Evolutionary conservation across 768 basidiomycete species (phyloP), one percentile per base, ranked within the genome.

Genomic region (Boletus huronensis): DNA sequence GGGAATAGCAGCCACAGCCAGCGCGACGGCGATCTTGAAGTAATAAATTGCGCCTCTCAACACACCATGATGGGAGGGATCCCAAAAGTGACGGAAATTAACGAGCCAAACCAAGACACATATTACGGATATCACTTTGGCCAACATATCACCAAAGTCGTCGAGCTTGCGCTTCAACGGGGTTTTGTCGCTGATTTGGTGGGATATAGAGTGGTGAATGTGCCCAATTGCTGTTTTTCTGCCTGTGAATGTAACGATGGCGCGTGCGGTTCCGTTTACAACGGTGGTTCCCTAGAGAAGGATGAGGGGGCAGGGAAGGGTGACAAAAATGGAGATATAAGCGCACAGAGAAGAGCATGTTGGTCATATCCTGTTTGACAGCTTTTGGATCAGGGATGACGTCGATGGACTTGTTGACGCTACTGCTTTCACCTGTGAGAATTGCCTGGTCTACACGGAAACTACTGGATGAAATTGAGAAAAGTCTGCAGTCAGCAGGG

Each of bases 1-100:
- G 0, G 97, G 96, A 67, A 98, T 99, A 38, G 96, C 96, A 54
- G 96, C 96, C 38, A 99, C 96, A n/a, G 97, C 96, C 42, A 99
- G 78, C 5, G 97, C 94, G 41, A 99, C 97, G 34, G 96, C 96
- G 67, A 99, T 98, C 76, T 99, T 99, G 82, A 99, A 92, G 75
- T 99, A 99, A 72, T 98, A 98, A 50, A 99, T 83, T 0, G 96
- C 96, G 39, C 96, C 96, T 69, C 93, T 93, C 64, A 98, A 77
- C 43, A 75, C 83, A 46, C 95, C 91, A 60, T 89, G 90, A 67
- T 99, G 96, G 25, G 90, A 82, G 4, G 96, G 93, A 66, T 99
- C 96, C 82, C 83, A 87, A 73, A 99, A 99, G 74, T 99, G 93
- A 48, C 90, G 85, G 62, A 94, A 80, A 73, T 99, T 99, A 74